Conservation (phyloP, 768 basidiomycete species). For the Mycena olivaceomarginata region DNA sequence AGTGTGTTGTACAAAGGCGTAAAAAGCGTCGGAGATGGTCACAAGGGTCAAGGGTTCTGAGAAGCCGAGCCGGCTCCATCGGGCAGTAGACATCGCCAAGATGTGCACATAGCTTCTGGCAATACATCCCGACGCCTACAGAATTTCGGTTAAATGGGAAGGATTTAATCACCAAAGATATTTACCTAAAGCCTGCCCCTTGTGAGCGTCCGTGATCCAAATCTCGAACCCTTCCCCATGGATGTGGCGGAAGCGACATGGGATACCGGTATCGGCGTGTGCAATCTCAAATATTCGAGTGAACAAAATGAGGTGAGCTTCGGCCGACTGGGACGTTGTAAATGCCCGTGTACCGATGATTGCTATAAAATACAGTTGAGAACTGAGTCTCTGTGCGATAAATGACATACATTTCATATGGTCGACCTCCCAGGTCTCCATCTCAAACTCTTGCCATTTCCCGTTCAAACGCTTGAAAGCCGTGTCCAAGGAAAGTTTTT, state of each 20-base stretch:
- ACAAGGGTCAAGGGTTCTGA: too few species aligned
- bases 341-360: slow-evolving; percentile 47
- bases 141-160: background rate
- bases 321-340: slow-evolving; percentile 49
- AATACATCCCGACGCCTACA: slow-evolving; percentile 43
- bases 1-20: too few species aligned
- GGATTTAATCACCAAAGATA: too few species aligned
- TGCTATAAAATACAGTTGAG: slow-evolving; percentile 34
- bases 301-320: slow-evolving; percentile 50
- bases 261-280: slow-evolving; percentile 42
- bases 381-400: background rate
- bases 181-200: slow-evolving; percentile 48
- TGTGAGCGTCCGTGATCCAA: slow-evolving; percentile 50
- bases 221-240: slow-evolving; percentile 46
- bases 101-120: slow-evolving; percentile 7
- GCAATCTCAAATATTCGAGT: slow-evolving; percentile 46
- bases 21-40: too few species aligned
- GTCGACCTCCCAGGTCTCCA: slow-evolving; percentile 16
- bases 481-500: background rate
- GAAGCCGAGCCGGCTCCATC: slow-evolving; percentile 29
- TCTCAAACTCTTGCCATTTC: background rate
- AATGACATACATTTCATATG: slow-evolving; percentile 20
- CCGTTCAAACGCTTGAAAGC: slow-evolving; percentile 18
- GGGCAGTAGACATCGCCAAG: slow-evolving; percentile 18
- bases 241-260: slow-evolving; percentile 48